A percentile compares a stretch with the other conserved stretches of the same genome.
Evolutionary conservation across 345 rosid genomes (phyloP).

Genomic region (Mercurialis annua): DNA sequence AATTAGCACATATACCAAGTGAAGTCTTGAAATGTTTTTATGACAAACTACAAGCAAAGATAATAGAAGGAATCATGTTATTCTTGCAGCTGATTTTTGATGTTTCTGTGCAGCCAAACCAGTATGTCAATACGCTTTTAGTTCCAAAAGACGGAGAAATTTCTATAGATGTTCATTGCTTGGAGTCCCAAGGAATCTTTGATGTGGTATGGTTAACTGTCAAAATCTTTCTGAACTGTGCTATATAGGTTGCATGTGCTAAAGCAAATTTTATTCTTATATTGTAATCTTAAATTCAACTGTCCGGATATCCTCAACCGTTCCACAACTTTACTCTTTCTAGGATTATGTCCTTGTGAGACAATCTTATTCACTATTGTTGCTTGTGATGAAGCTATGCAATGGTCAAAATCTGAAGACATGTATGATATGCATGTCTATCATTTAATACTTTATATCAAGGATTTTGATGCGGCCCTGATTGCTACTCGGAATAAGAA

Average conservation of each 20-base stretch:
- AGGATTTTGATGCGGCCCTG: background rate
- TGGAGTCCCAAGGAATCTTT: constrained; percentile 62
- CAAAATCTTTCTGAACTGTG: background rate
- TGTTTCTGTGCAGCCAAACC: constrained; percentile 59
- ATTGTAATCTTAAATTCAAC: background rate
- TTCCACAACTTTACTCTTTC: background rate
- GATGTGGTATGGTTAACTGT: constrained; percentile 50
- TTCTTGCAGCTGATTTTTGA: constrained; percentile 6
- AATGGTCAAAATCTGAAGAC: background rate
- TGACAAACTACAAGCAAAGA: background rate
- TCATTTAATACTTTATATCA: background rate
- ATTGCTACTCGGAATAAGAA: background rate
- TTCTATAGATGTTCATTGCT: constrained; percentile 47
- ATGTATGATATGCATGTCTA: background rate
- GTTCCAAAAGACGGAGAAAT: constrained; percentile 74
- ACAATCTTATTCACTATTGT: background rate
- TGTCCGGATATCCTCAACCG: background rate
- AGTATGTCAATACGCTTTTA: constrained; percentile 72
- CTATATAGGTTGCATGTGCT: background rate
- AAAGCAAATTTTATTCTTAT: background rate
- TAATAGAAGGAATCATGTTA: constrained; percentile 5
- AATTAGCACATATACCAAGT: background rate
- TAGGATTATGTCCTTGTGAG: background rate
- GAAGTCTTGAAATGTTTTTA: no score
- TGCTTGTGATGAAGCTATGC: background rate